Evolutionary conservation across 176 grass and related monocot genomes (phyloP), one percentile per base, ranked within the genome.

Genomic region (Guadua angustifolia): DNA sequence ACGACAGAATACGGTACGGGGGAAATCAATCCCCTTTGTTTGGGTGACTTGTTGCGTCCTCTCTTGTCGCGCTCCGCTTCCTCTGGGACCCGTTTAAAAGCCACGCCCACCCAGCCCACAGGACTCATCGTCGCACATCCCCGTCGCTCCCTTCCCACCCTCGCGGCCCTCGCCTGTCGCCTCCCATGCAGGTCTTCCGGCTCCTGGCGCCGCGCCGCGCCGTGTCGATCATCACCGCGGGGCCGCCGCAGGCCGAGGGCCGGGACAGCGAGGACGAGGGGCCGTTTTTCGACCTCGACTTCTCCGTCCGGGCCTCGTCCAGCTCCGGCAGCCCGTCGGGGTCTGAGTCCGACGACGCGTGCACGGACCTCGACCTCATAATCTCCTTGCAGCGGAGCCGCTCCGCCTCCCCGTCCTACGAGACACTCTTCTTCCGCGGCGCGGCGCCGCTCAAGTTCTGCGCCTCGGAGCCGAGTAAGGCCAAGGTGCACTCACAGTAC

Each of bases 201-300:
- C 72, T 89, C 0, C 78, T 89, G 22, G 52, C 84, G 61, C 73
- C 19, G 39, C 77, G 32, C 81, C 42, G 74, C 50, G 63, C 83
- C 24, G 73, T 52, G 4, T 22, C 79, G 0, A 79, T 50, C 65
- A 65, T 63, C 5, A 71, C 46, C 1, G 43, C 84, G 18, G 32
- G 73, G 12, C 1, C 56, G 38, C 57, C 59, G 4, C 18, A 24
- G 16, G 57, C 77, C 19, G 73, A 78, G 9, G 46, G 14, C 19
- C 2, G 21, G 32, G 17, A 62, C 69, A 43, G 50, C 9, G 75
- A 62, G 24, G 90, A 89, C 15, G 88, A 91, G n/a, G 91, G 91
- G 0, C 81, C 88, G 0, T 95, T 93, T 88, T 95, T 95, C 72
- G 94, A 95, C 55, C 80, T 95, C 36, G 83, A 93, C 67, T 38